A percentile compares a stretch with the other conserved stretches of the same genome.
Evolutionary conservation across 495 filamentous ascomycete species (phyloP).

Genomic region (Cercophora newfieldiana): DNA sequence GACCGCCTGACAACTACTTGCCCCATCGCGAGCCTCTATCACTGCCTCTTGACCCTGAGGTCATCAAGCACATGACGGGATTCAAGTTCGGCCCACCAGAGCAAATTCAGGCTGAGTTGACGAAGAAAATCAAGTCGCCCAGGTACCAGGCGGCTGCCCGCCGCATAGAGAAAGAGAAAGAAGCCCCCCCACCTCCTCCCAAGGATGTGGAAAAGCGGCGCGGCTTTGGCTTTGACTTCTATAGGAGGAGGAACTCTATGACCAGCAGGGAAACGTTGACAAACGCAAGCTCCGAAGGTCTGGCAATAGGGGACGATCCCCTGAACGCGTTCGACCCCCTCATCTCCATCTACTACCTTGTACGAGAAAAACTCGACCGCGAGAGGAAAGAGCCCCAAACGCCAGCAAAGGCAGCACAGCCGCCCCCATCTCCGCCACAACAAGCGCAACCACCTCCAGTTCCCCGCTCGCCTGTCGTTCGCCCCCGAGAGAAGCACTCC

Average conservation of each 20-base stretch:
- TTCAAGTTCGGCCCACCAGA: slow-evolving; percentile 95
- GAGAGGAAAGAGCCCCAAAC: slow-evolving; percentile 52
- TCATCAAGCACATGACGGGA: slow-evolving; percentile 91
- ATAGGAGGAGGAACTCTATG: slow-evolving; percentile 86
- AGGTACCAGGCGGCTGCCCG: slow-evolving; percentile 84
- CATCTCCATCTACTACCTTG: slow-evolving; percentile 93
- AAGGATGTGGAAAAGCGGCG: slow-evolving; percentile 78
- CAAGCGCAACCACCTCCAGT: slow-evolving; percentile 21
- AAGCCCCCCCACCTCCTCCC: slow-evolving; percentile 56
- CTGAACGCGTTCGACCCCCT: slow-evolving; percentile 92
- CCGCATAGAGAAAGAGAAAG: slow-evolving; percentile 60
- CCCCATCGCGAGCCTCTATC: slow-evolving; percentile 81
- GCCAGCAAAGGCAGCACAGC: slow-evolving; percentile 28
- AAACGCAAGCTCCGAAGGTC: slow-evolving; percentile 78
- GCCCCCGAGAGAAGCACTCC: slow-evolving; percentile 38
- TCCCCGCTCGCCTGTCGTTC: slow-evolving; percentile 46
- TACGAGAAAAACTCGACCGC: slow-evolving; percentile 88
- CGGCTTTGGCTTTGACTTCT: slow-evolving; percentile 91
- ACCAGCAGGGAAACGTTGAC: slow-evolving; percentile 87
- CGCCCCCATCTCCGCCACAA: slow-evolving; percentile 29
- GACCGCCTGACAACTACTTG: slow-evolving; percentile 85
- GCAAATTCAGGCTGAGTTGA: slow-evolving; percentile 76
- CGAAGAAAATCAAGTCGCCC: slow-evolving; percentile 80
- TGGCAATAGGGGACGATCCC: slow-evolving; percentile 82
- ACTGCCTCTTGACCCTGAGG: slow-evolving; percentile 77